Percentiles rank a stretch among this genome's conserved stretches.
phyloP scores from a whole-genome alignment of 495 filamentous ascomycete genomes.

The Penicillium mononematosum region DNA sequence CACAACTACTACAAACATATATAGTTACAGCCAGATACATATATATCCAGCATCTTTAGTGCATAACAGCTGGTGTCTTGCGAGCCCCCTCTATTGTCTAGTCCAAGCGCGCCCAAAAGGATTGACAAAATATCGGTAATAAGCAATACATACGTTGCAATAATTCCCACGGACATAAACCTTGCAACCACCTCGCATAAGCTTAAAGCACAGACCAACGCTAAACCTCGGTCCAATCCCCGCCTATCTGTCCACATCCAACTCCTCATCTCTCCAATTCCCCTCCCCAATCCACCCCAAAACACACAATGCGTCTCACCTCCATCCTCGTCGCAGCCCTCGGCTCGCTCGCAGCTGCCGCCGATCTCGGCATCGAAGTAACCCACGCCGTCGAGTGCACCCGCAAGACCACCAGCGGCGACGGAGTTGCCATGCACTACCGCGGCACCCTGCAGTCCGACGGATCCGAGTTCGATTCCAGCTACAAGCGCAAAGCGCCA shows the following conservation, averaged over 20 bases:
- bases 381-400: conserved; percentile 68
- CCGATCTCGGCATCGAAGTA: conserved; percentile 69
- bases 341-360: conserved; percentile 45
- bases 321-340: conserved; percentile 55
- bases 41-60: not conserved
- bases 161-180: not conserved
- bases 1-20: not conserved
- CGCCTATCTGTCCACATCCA: conserved; percentile 12
- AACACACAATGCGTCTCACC: conserved; percentile 34
- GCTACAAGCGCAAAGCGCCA: conserved; percentile 71
- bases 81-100: not conserved
- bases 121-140: no score
- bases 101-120: not conserved
- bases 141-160: no score
- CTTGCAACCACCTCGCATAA: not conserved
- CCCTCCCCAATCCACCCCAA: not conserved
- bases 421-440: conserved; percentile 84
- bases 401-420: conserved; percentile 73
- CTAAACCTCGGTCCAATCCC: conserved; percentile 5
- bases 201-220: conserved; percentile 15
- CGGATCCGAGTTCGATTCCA: conserved; percentile 56
- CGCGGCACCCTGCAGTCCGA: conserved; percentile 64
- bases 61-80: not conserved
- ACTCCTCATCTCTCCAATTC: not conserved
- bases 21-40: not conserved